Evolutionary conservation across 1,284 basidiomycete genomes (phyloP).

Genomic region (Malassezia sp.): DNA sequence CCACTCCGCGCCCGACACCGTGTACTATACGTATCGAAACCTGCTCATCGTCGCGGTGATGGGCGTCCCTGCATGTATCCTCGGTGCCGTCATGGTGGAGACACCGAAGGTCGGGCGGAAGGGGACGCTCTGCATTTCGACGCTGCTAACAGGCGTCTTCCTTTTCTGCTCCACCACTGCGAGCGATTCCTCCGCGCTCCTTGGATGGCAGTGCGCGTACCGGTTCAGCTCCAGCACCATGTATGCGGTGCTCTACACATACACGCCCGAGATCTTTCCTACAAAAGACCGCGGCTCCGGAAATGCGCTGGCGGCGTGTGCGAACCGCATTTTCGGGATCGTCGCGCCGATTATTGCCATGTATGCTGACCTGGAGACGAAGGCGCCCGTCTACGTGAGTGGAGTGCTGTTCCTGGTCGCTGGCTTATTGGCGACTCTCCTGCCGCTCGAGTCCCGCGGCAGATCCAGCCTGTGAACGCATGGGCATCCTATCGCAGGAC

Average conservation of each 20-base stretch:
- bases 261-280: conserved; percentile 14
- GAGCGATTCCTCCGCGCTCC: not conserved
- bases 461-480: not conserved
- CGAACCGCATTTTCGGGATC: conserved; percentile 12
- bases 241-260: conserved; percentile 9
- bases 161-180: conserved; percentile 11
- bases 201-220: conserved; percentile 14
- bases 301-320: conserved; percentile 2
- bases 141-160: conserved; percentile 7
- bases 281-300: conserved; percentile 9
- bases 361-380: conserved; percentile 31
- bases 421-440: not conserved
- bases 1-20: conserved; percentile 52
- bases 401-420: conserved; percentile 9
- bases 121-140: conserved; percentile 2
- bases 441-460: conserved; percentile 6
- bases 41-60: conserved; percentile 3
- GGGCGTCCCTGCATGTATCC: conserved; percentile 7
- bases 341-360: conserved; percentile 10
- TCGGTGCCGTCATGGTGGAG: conserved; percentile 50
- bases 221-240: conserved; percentile 4
- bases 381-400: conserved; percentile 48
- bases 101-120: conserved; percentile 49
- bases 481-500: too few species aligned
- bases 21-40: conserved; percentile 52